phyloP scores from a whole-genome alignment of 1,284 basidiomycete genomes.

The Apiotrichum domesticum region DNA sequence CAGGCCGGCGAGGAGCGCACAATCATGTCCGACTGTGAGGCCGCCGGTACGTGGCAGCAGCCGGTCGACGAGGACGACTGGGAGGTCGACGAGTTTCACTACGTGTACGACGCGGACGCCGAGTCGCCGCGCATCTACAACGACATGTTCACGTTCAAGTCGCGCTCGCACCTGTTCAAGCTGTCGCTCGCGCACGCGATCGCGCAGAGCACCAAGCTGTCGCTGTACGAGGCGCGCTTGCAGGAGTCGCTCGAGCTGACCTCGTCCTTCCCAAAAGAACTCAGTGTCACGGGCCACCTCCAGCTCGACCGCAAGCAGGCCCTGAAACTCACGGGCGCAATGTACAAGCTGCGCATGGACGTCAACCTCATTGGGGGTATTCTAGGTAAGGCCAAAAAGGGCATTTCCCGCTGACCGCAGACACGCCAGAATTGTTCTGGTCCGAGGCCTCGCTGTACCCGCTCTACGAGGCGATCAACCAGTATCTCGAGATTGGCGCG shows the following conservation, averaged over 20 bases:
- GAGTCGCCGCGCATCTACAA: slow-evolving; percentile 74
- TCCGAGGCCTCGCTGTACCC: slow-evolving; percentile 82
- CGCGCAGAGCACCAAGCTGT: slow-evolving; percentile 87
- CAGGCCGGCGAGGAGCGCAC: slow-evolving; percentile 66
- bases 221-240: slow-evolving; percentile 78
- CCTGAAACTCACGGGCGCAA: slow-evolving; percentile 73
- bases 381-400: slow-evolving; percentile 43
- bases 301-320: slow-evolving; percentile 74
- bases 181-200: slow-evolving; percentile 90
- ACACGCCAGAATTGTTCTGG: slow-evolving; percentile 94
- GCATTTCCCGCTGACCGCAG: slow-evolving; percentile 32
- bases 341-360: slow-evolving; percentile 85
- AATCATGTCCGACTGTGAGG: slow-evolving; percentile 74
- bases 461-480: slow-evolving; percentile 85
- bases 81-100: slow-evolving; percentile 88
- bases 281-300: slow-evolving; percentile 72
- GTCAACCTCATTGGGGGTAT: slow-evolving; percentile 90
- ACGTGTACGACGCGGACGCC: slow-evolving; percentile 78
- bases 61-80: slow-evolving; percentile 59
- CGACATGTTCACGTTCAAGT: slow-evolving; percentile 66
- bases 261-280: slow-evolving; percentile 74
- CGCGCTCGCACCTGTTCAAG: slow-evolving; percentile 63
- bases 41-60: slow-evolving; percentile 61
- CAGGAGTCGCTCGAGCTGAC: slow-evolving; percentile 73
- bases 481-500: slow-evolving; percentile 87